Base-by-base conservation (phyloP, 106 monocot genomes). In the Phalaenopsis equestris region DNA sequence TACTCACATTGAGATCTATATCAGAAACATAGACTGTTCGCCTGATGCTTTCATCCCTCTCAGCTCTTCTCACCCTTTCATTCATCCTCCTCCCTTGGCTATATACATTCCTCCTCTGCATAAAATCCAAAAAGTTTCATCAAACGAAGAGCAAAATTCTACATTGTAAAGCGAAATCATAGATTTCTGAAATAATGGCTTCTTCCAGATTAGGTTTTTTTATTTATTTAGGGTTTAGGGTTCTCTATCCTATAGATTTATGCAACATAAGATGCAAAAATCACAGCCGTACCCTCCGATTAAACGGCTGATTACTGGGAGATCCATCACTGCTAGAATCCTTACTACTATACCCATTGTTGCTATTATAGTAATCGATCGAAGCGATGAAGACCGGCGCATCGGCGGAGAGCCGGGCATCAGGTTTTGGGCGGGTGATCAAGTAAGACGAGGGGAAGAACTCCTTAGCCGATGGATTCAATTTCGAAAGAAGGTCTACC, bases 381-480 rank as follows among this genome's bases (percentile, higher is more conserved):
- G 58, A 42, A 4, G 78, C 76, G 9, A 87, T 80, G 67, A 86
- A 93, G 36, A 89, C 58, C 16, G 87, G 93, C 58, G 93, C 89
- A 58, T 90, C 85, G 4, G 89, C 90, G 1, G 90, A 90, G 21
- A 89, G 82, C 24, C 48, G 76, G 37, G 85, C 85, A 21, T 84
- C 86, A 37, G 82, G 41, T 65, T 78, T 86, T 56, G 77, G 23
- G 18, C 74, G 65, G 37, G 43, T 56, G 75, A 74, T 45, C 41
- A 49, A 37, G 75, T 74, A 56, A 30, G 90, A 86, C 9, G 94
- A 92, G 5, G 97, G 97, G 52, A 98, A 65, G 84, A 98, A 98
- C 87, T 98, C 97, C 79, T 92, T 88, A n/a, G 97, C 97, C 18
- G 88, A 89, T 3, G 97, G 97, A 80, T 98, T 98, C 84, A 98